A percentile compares a stretch with the other conserved stretches of the same genome.
Evolutionary conservation across 179 eudicot genomes (phyloP).

Genomic region (Corrigiola litoralis): DNA sequence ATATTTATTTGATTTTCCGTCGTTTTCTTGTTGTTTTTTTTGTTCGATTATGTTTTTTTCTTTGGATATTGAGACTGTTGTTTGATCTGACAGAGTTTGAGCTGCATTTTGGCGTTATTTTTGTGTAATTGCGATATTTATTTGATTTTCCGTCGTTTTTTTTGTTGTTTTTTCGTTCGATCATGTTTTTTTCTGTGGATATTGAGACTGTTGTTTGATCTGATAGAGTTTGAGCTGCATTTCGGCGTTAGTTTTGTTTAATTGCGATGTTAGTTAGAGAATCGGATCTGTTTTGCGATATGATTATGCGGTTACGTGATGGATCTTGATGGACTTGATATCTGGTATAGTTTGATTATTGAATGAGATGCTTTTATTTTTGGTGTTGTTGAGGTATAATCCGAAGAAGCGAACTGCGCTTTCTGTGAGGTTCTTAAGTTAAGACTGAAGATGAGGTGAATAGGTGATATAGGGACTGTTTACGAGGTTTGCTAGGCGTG

Average conservation of each 20-base stretch:
- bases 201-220: background rate
- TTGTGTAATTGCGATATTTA: slow-evolving; percentile 2
- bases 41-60: background rate
- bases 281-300: background rate
- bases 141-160: background rate
- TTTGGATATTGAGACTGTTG: background rate
- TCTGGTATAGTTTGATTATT: background rate
- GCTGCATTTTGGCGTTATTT: slow-evolving; percentile 2
- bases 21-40: background rate
- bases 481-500: background rate
- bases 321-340: background rate
- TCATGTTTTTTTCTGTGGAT: background rate
- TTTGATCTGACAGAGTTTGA: slow-evolving; percentile 8
- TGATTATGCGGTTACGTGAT: background rate
- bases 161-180: background rate
- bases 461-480: background rate
- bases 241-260: background rate
- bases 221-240: background rate
- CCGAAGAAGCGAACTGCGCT: too few species aligned
- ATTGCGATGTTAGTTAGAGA: background rate
- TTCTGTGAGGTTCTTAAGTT: too few species aligned
- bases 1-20: background rate
- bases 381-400: too few species aligned
- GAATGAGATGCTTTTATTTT: background rate
- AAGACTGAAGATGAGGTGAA: background rate